Evolutionary conservation across 805 yeast species (phyloP), one percentile per base, ranked within the genome.

Genomic region (Candida suzukii): DNA sequence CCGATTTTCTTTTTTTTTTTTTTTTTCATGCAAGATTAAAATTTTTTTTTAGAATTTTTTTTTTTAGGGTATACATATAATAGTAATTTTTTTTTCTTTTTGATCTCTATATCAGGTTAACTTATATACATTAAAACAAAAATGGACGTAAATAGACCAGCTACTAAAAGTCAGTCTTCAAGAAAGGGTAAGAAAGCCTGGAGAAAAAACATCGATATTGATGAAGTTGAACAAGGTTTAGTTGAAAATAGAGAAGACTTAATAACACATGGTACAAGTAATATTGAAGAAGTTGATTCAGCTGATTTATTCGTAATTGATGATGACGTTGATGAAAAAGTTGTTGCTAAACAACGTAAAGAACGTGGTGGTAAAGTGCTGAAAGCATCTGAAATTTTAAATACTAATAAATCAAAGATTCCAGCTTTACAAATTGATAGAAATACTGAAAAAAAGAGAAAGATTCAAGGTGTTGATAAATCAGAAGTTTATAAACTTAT

Each of bases 161-260:
- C 76, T 19, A 79, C 74, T 50, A 72, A 70, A 50, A 66, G 66
- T 35, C 96, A 90, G 63, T 56, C 83, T 4, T 88, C 96, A 8
- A 74, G 98, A 56, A 93, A 93, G 68, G 95, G 96, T 35, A 91
- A 86, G 72, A 82, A 75, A 58, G 80, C 95, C 5, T 87, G 97
- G 95, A 78, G 95, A 59, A 88, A 88, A 63, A 87, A 93, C 61
- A 84, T 93, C 44, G 95, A 93, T 60, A 66, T 93, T 17, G 79
- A 77, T 20, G 96, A 88, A 48, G 68, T 93, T 38, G 88, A 84
- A 54, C 61, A 64, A 26, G 83, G 83, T 12, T 65, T 91, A 31
- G 91, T 82, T 50, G 78, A 74, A 35, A 70, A 71, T 39, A 70
- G 88, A 43, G 95, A 87, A 39, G 77, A 78, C 43, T 57, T 72